A percentile compares a stretch with the other conserved stretches of the same genome.
Conservation (phyloP, 2,329 filamentous ascomycete species). For the Dactylellina leptospora region DNA sequence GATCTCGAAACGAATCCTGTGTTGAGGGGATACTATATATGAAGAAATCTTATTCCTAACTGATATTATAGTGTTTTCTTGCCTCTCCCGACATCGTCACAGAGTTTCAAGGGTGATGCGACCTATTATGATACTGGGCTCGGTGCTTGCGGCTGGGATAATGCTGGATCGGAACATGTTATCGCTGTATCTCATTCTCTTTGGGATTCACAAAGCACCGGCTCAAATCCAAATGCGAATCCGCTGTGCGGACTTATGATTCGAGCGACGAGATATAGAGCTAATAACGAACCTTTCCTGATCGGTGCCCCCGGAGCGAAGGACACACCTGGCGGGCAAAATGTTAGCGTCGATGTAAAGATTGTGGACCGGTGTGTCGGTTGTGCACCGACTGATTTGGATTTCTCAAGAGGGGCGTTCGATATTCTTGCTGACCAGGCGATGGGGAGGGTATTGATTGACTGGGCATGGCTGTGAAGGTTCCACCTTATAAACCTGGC, state of each 20-base stretch:
- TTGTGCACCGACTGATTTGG: conserved; percentile 64
- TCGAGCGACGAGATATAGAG: conserved; percentile 66
- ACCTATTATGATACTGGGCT: conserved; percentile 75
- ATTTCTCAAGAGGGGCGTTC: conserved; percentile 65
- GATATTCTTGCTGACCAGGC: conserved; percentile 63
- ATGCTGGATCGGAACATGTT: conserved; percentile 67
- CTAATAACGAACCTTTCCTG: conserved; percentile 54
- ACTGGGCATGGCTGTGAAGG: conserved; percentile 59
- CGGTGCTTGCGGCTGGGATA: conserved; percentile 74
- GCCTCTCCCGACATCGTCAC: conserved; percentile 29
- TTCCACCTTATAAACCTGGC: neutral
- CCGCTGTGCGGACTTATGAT: conserved; percentile 74
- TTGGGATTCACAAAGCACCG: conserved; percentile 69
- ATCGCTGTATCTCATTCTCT: conserved; percentile 73
- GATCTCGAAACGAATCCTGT: neutral
- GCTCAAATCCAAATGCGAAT: conserved; percentile 70
- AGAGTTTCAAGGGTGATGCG: conserved; percentile 66
- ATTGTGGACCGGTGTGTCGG: conserved; percentile 74
- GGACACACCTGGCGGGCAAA: conserved; percentile 61
- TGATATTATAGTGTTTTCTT: conserved; percentile 24
- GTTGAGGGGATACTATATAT: neutral
- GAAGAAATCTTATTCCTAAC: neutral
- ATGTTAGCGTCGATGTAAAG: conserved; percentile 68
- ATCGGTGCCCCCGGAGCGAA: conserved; percentile 28
- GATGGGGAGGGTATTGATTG: conserved; percentile 61